These are phyloP conservation scores for Curvularia eragrostidis DNA, from an alignment of 2,329 filamentous ascomycete species.

Conservation along the genomic window DNA sequence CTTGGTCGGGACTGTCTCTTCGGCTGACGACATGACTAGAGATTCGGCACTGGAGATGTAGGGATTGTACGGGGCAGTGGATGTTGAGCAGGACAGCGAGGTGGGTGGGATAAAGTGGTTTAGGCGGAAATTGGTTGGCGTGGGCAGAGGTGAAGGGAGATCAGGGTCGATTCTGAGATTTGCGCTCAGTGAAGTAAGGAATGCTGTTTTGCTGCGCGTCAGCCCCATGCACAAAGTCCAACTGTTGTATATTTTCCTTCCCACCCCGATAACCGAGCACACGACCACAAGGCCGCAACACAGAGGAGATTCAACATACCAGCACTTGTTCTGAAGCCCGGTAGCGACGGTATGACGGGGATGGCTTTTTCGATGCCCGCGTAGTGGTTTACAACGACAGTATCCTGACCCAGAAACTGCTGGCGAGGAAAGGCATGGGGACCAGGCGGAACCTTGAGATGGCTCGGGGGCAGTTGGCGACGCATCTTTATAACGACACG, in stretches of 20 bases:
- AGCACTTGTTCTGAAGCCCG: constrained; percentile 49
- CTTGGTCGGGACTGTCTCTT: constrained; percentile 33
- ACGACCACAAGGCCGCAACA: neutral
- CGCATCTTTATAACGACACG: constrained; percentile 32
- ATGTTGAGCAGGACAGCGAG: constrained; percentile 54
- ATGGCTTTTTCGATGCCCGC: constrained; percentile 46
- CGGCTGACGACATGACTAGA: constrained; percentile 48
- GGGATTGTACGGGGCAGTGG: constrained; percentile 45
- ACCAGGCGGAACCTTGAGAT: constrained; percentile 43
- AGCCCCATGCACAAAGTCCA: constrained; percentile 13
- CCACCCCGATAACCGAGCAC: neutral
- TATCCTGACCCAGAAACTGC: constrained; percentile 35
- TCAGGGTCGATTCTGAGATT: constrained; percentile 73
- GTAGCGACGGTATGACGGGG: constrained; percentile 46
- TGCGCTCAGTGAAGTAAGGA: constrained; percentile 81
- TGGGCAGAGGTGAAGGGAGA: constrained; percentile 67
- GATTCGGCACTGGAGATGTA: constrained; percentile 47
- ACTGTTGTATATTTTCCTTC: neutral
- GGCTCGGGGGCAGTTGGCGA: constrained; percentile 44
- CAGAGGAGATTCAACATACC: constrained; percentile 39
- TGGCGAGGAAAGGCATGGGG: constrained; percentile 40
- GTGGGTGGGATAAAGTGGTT: constrained; percentile 57
- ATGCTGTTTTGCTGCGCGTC: constrained; percentile 63
- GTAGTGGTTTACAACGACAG: constrained; percentile 45
- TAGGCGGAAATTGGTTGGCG: constrained; percentile 64